Base-by-base conservation (phyloP, 1,284 basidiomycete species). In the Tylopilus sp. region DNA sequence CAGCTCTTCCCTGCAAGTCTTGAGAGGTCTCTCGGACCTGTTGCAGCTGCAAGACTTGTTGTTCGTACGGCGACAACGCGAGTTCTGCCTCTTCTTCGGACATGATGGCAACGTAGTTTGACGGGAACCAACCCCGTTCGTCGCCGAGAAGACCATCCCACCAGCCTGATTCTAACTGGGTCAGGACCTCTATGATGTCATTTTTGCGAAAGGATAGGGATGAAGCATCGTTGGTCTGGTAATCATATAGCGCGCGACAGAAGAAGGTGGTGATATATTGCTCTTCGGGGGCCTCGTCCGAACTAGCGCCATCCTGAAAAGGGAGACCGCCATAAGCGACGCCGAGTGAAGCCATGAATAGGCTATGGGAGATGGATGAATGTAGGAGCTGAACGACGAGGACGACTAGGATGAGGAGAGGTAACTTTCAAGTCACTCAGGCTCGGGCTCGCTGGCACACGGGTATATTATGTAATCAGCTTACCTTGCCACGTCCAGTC, bases 71-170 rank as follows among this genome's bases (percentile, higher is more conserved):
- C 21, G 77, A 72, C 55, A 88, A 75, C 29, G 78, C 80, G 31
- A 77, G 66, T 57, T 90, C 88, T 6, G 83, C 84, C 64, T 94
- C 91, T 57, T 88, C 82, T 57, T 91, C 87, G 26, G 85, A 77
- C 54, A 96, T 83, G 53, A 83, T 69, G 42, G 78, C 74, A 40
- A 97, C 93, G 72, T 95, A 97, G 74, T 98, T 99, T 57, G 89
- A 93, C 12, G 95, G 95, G 70, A 99, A 97, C 95, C 95, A 98
- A 40, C 95, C 95, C 46, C 95, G 82, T 66, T 89, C 84, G 49
- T 87, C 85, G 48, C 86, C 85, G 30, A 97, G 76, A 54, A 98
- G 75, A 8, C 96, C 95, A 70, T 99, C 96, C 95, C 95, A 99
- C 95, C 95, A 99, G 15, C 95, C 95, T 5, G 88, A 91, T 43